Evolutionary conservation across 768 basidiomycete genomes (phyloP).

Genomic region (Tephrocybe rancida): DNA sequence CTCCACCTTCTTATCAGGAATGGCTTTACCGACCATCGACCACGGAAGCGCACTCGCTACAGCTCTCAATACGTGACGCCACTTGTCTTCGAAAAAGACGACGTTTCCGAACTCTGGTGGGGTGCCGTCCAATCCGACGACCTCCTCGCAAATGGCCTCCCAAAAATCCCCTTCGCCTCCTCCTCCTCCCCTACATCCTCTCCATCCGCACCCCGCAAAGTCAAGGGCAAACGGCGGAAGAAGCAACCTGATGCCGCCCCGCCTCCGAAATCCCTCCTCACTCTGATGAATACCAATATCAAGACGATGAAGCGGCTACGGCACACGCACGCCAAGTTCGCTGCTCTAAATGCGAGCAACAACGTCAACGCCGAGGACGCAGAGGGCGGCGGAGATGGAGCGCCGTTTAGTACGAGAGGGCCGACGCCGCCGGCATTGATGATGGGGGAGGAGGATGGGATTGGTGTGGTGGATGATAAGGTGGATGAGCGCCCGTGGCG

Average conservation of each 20-base stretch:
- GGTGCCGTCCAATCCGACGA: slow-evolving; percentile 62
- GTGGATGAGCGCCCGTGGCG: slow-evolving; percentile 69
- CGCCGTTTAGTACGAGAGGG: slow-evolving; percentile 27
- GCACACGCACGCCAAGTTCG: slow-evolving; percentile 72
- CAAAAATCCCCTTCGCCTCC: slow-evolving; percentile 46
- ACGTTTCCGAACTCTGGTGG: slow-evolving; percentile 73
- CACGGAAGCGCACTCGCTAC: slow-evolving; percentile 65
- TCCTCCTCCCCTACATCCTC: slow-evolving; percentile 30
- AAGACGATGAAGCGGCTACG: slow-evolving; percentile 73
- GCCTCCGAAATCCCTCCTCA: slow-evolving; percentile 52
- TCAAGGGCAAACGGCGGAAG: slow-evolving; percentile 37
- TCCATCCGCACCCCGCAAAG: slow-evolving; percentile 16
- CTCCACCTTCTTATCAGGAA: slow-evolving; percentile 24
- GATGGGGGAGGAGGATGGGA: slow-evolving; percentile 24
- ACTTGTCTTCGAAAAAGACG: slow-evolving; percentile 40
- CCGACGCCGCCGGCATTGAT: slow-evolving; percentile 16
- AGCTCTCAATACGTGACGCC: slow-evolving; percentile 40
- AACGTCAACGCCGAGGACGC: slow-evolving; percentile 29
- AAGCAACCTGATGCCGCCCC: slow-evolving; percentile 16
- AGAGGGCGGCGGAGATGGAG: slow-evolving; percentile 39
- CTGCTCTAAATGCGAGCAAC: slow-evolving; percentile 47
- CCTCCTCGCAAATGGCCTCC: slow-evolving; percentile 67
- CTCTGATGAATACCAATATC: slow-evolving; percentile 76
- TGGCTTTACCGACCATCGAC: slow-evolving; percentile 42
- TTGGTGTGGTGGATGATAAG: slow-evolving; percentile 37